Evolutionary conservation across 768 basidiomycete species (phyloP).

Genomic region (Leccinum rimulosum): DNA sequence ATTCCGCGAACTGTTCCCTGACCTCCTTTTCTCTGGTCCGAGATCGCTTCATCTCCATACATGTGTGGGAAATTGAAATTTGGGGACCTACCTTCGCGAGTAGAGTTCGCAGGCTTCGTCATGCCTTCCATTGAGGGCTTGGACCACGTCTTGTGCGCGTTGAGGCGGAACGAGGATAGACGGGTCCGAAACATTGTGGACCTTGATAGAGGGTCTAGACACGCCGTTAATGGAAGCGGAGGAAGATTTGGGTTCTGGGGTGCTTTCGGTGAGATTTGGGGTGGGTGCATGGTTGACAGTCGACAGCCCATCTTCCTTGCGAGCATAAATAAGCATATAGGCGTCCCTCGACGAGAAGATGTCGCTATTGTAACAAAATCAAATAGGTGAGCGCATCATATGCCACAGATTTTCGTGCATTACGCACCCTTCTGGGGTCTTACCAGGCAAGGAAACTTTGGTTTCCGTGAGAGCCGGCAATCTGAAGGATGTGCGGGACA

Average conservation of each 20-base stretch:
- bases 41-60: constrained; percentile 15
- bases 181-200: constrained; percentile 10
- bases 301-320: constrained; percentile 31
- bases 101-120: constrained; percentile 51
- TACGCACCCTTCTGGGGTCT: constrained; percentile 65
- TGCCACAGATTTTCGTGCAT: constrained; percentile 67
- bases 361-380: constrained; percentile 34
- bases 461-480: constrained; percentile 19
- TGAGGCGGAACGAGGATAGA: constrained; percentile 47
- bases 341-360: constrained; percentile 77
- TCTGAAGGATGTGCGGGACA: constrained; percentile 15
- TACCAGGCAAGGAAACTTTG: constrained; percentile 24
- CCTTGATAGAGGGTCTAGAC: constrained; percentile 14
- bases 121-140: constrained; percentile 53
- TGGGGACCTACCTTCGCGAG: constrained; percentile 41
- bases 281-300: constrained; percentile 14
- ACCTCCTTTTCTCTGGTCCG: constrained; percentile 42
- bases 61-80: constrained; percentile 11
- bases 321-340: constrained; percentile 92
- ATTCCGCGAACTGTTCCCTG: constrained; percentile 44
- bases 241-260: constrained; percentile 14
- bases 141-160: constrained; percentile 53
- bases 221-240: constrained; percentile 20
- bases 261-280: constrained; percentile 16
- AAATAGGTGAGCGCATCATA: constrained; percentile 19